Evolutionary conservation across 805 yeast genomes (phyloP).

Genomic region (Candida methanosorbosa): DNA sequence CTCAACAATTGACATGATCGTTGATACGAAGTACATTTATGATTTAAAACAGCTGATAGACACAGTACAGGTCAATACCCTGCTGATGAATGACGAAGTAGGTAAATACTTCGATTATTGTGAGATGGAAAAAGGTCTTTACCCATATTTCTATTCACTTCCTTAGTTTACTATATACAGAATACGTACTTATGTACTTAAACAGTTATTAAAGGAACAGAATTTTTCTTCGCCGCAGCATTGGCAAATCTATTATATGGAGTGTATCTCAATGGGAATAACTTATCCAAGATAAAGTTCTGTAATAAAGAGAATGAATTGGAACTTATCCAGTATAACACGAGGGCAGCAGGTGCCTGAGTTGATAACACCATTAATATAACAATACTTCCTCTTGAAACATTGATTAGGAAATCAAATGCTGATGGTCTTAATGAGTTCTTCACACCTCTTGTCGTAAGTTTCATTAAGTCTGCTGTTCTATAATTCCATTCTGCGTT

Average conservation of each 20-base stretch:
- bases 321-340: constrained; percentile 87
- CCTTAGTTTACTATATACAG: too few species aligned
- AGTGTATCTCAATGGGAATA: constrained; percentile 48
- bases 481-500: constrained; percentile 79
- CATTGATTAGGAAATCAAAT: constrained; percentile 55
- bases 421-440: constrained; percentile 44
- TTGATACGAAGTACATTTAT: too few species aligned
- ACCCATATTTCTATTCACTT: too few species aligned
- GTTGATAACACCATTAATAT: constrained; percentile 77
- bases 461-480: constrained; percentile 45
- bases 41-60: too few species aligned
- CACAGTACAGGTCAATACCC: too few species aligned
- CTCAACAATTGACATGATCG: too few species aligned
- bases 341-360: constrained; percentile 78
- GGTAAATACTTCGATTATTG: too few species aligned
- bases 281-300: constrained; percentile 59
- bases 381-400: constrained; percentile 68
- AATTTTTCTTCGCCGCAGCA: constrained; percentile 4
- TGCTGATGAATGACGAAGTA: too few species aligned
- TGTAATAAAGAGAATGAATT: constrained; percentile 70
- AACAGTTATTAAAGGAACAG: constrained; percentile 3
- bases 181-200: neutral
- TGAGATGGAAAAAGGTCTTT: too few species aligned
- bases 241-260: constrained; percentile 27
- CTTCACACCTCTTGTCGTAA: constrained; percentile 30